A percentile compares a stretch with the other conserved stretches of the same genome.
Evolutionary conservation across 2,329 filamentous ascomycete species (phyloP).

Genomic region (Pseudonectria buxi): DNA sequence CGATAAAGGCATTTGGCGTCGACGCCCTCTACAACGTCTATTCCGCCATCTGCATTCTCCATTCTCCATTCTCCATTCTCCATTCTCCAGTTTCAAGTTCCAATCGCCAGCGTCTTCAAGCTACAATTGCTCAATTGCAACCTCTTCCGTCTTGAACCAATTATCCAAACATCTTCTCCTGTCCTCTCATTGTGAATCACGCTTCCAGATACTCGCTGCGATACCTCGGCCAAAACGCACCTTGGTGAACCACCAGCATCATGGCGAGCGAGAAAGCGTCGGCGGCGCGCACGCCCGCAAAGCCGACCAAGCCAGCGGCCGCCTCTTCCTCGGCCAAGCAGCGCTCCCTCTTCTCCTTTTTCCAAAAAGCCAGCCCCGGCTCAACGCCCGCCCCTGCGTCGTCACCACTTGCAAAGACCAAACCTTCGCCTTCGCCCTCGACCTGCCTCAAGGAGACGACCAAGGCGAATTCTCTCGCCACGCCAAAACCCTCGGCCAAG

Average conservation of each 20-base stretch:
- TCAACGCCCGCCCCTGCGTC: slow-evolving; percentile 26
- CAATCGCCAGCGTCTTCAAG: slow-evolving; percentile 5
- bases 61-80: slow-evolving; percentile 1
- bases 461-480: slow-evolving; percentile 32
- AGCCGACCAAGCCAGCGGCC: slow-evolving; percentile 22
- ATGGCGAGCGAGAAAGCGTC: slow-evolving; percentile 26
- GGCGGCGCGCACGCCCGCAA: slow-evolving; percentile 29
- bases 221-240: too few species aligned
- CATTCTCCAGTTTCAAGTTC: too few species aligned
- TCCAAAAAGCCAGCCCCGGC: slow-evolving; percentile 34
- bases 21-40: slow-evolving; percentile 13
- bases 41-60: slow-evolving; percentile 4
- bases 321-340: slow-evolving; percentile 32
- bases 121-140: slow-evolving; percentile 1
- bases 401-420: slow-evolving; percentile 25
- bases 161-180: too few species aligned
- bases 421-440: slow-evolving; percentile 15
- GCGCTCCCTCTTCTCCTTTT: slow-evolving; percentile 38
- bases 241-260: slow-evolving; percentile 6
- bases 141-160: slow-evolving; percentile 10
- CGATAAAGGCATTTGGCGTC: too few species aligned
- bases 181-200: too few species aligned
- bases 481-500: slow-evolving; percentile 28
- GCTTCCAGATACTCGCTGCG: too few species aligned
- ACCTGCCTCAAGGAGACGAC: slow-evolving; percentile 35